Conservation (phyloP, 1,284 basidiomycete genomes). For the Puccinia brachypodii region DNA sequence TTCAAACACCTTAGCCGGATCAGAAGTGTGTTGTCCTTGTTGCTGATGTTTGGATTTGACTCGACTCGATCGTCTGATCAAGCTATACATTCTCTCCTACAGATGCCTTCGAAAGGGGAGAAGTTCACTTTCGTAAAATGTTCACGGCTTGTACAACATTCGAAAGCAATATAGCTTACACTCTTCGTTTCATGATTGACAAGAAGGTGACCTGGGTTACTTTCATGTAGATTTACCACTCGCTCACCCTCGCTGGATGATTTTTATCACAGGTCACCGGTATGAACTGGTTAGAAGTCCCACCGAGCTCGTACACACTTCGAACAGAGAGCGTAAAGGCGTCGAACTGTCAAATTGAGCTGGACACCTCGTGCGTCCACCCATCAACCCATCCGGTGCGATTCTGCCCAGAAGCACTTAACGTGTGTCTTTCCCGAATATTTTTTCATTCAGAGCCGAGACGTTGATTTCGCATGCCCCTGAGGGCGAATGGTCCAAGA, state of each 20-base stretch:
- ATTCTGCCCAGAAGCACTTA: background rate
- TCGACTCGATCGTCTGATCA: slow-evolving; percentile 48
- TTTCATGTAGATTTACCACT: background rate
- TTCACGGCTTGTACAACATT: slow-evolving; percentile 69
- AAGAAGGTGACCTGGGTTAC: slow-evolving; percentile 66
- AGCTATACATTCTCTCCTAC: slow-evolving; percentile 51
- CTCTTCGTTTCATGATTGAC: slow-evolving; percentile 92
- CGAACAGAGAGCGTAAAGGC: slow-evolving; percentile 64
- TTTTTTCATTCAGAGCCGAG: slow-evolving; percentile 65
- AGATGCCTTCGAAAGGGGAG: slow-evolving; percentile 83
- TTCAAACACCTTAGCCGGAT: slow-evolving; percentile 77
- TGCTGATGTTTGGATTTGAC: background rate
- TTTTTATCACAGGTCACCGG: slow-evolving; percentile 70
- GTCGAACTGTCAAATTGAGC: slow-evolving; percentile 82
- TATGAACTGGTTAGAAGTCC: slow-evolving; percentile 96
- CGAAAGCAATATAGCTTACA: slow-evolving; percentile 87
- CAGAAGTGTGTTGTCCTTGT: slow-evolving; percentile 71
- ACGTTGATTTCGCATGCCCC: slow-evolving; percentile 81
- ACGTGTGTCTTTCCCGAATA: background rate
- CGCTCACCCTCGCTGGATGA: background rate
- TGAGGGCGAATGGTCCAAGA: slow-evolving; percentile 82
- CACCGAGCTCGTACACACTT: slow-evolving; percentile 73
- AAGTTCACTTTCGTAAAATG: slow-evolving; percentile 68
- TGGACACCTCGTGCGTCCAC: slow-evolving; percentile 67
- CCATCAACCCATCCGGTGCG: background rate